A percentile compares a stretch with the other conserved stretches of the same genome.
These are phyloP conservation scores for Apostasia shenzhenica DNA, from an alignment of 106 monocot species.

Conservation along the genomic window DNA sequence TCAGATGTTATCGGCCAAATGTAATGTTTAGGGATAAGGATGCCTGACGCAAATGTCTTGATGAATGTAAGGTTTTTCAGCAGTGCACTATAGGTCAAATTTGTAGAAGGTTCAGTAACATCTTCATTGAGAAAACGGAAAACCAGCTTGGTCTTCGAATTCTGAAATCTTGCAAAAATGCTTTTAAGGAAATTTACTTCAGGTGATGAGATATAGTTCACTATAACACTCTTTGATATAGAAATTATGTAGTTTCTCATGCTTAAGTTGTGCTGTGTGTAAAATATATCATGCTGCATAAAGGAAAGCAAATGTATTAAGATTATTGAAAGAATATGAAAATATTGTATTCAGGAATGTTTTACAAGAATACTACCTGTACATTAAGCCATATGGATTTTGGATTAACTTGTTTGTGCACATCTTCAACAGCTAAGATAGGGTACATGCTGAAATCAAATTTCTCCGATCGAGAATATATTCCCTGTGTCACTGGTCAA, in stretches of 20 bases:
- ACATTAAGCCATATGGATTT: slow-evolving; percentile 18
- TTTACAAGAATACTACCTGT: slow-evolving; percentile 35
- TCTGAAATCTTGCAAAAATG: slow-evolving; percentile 24
- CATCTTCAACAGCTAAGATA: slow-evolving; percentile 45
- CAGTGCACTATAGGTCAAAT: slow-evolving; percentile 59
- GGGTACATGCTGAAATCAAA: slow-evolving; percentile 2
- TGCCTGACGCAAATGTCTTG: slow-evolving; percentile 81
- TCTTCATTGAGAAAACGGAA: slow-evolving; percentile 57
- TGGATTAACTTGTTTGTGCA: slow-evolving; percentile 10
- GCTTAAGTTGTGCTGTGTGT: slow-evolving; percentile 39
- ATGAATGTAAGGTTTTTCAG: slow-evolving; percentile 71
- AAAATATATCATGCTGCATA: slow-evolving; percentile 52
- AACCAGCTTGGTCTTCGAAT: slow-evolving; percentile 48
- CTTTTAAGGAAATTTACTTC: slow-evolving; percentile 63
- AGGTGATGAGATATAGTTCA: slow-evolving; percentile 68
- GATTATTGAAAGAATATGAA: not conserved
- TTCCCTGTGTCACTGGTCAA: slow-evolving; percentile 8
- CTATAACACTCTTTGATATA: slow-evolving; percentile 20
- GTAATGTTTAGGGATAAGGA: slow-evolving; percentile 78
- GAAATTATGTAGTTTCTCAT: slow-evolving; percentile 46
- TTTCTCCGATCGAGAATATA: slow-evolving; percentile 16
- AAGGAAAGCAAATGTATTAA: not conserved
- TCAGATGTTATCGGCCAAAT: slow-evolving; percentile 69
- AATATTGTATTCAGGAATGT: slow-evolving; percentile 1
- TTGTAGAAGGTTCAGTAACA: slow-evolving; percentile 58